Base-by-base conservation (phyloP, 2,329 filamentous ascomycete genomes). In the Truncatella angustata region DNA sequence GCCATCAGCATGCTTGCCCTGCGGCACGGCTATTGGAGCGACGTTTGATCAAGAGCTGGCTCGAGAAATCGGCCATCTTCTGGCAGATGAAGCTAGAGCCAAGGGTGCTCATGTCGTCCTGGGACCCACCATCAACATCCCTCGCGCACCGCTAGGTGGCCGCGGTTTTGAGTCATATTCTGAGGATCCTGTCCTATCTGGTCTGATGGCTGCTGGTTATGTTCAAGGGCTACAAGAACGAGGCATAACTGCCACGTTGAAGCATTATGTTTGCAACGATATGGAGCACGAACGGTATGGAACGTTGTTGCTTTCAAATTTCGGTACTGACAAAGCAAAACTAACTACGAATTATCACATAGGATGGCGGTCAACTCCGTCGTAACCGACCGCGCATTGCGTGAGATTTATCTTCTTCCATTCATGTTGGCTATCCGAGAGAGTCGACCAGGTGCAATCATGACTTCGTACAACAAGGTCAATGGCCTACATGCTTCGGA, bases 111-210 rank as follows among this genome's bases (percentile, higher is more conserved):
- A 84, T 61, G 74, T 73, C n/a, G 77, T 82, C 51, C 72, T 85
- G 0, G 82, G 82, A 0, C 83, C 83, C 3, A 85, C 82, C n/a
- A 81, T 85, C 60, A 84, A 84, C 62, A 83, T 84, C 72, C 79
- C 82, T 59, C 74, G 81, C 44, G 77, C 75, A 4, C 81, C 80
- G n/a, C 73, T 84, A 2, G 81, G 81, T 20, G 81, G 81, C 11
- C 74, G 81, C 48, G 80, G 80, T 32, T 84, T 84, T 56, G 81
- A 84, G 66, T 82, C 78, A 7, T 73, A 82, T 49, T 71, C 77
- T 35, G 80, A 84, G 60, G 81, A 84, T 58, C 80, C 81, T 14
- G 73, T 82, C 56, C 71, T 84, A 16, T 73, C 79, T 20, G 81
- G 81, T 0, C 69, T 78, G 10, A 74, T 77, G 7, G 78, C 80